These are phyloP conservation scores for Russula vinacea DNA, from an alignment of 768 basidiomycete genomes.

Conservation along the genomic window DNA sequence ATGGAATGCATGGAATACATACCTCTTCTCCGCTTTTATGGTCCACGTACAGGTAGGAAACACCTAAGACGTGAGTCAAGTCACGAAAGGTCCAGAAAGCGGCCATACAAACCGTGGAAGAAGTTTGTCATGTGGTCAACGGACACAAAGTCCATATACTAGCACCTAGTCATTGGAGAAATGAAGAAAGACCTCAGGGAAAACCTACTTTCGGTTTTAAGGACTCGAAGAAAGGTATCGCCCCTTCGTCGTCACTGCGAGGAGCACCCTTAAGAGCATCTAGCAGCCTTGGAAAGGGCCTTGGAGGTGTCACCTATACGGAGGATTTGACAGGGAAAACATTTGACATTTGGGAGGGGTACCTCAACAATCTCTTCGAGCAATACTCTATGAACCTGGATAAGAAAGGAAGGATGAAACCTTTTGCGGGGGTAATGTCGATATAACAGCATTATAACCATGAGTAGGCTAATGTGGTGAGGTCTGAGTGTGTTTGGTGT, in stretches of 20 bases:
- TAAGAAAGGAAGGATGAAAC: conserved; percentile 54
- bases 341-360: background rate
- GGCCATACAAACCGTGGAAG: conserved; percentile 37
- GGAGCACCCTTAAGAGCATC: conserved; percentile 34
- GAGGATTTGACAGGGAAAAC: conserved; percentile 17
- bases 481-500: conserved; percentile 67
- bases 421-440: conserved; percentile 54
- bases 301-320: conserved; percentile 60
- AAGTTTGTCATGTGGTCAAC: conserved; percentile 63
- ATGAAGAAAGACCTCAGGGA: background rate
- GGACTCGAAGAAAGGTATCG: conserved; percentile 26
- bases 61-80: conserved; percentile 16
- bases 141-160: conserved; percentile 52
- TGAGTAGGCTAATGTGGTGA: conserved; percentile 70
- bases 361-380: conserved; percentile 73
- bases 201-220: conserved; percentile 24
- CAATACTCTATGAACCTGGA: conserved; percentile 64
- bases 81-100: background rate
- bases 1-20: background rate
- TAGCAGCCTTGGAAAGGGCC: conserved; percentile 45
- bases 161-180: background rate
- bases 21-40: conserved; percentile 28
- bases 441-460: conserved; percentile 59
- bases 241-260: conserved; percentile 22
- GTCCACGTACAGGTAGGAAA: conserved; percentile 29